Evolutionary conservation across 768 basidiomycete species (phyloP), one percentile per base, ranked within the genome.

Genomic region (Suillus lakei): DNA sequence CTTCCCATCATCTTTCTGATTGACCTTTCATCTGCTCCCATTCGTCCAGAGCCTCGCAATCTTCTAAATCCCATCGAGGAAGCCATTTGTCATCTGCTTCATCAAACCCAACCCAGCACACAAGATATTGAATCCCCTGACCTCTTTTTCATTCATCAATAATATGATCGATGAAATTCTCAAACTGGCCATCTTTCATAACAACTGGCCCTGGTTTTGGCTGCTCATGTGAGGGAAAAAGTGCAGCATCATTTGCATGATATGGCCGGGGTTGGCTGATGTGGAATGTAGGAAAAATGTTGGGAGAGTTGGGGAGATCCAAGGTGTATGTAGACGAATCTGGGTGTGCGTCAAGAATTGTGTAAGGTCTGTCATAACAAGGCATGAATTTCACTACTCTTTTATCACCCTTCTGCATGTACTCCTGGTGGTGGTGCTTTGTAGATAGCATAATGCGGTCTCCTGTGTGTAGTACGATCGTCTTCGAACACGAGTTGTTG

Each of bases 101-200:
- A 50, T 60, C 32, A 16, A 32, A 32, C 3, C 66, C 66, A 15
- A 38, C 21, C 63, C 63, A 67, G 2, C 63, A 34, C 18, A 67
- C 63, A 7, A 59, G 63, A 43, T 64, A 67, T 48, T 64, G 63
- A 4, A 6, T 18, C 12, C 63, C 63, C 3, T 34, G 26, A n/a
- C 63, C 63, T 6, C 54, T 13, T 3, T 23, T 10, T 18, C 58
- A 46, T 39, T 67, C 66, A 48, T 67, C 66, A 1, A 67, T 18
- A 1, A 67, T 64, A 7, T 7, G 32, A 7, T 63, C 62, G 4
- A 63, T 53, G 9, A 51, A 48, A 28, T 32, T 38, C 51, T 63
- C 36, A 23, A 38, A 5, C 26, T 62, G 48, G 26, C 48, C 62
- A 32, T 43, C 48, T 18, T 28, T 46, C 7, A 46, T 51, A 28